phyloP scores from a whole-genome alignment of 2,329 filamentous ascomycete species.

The Talaromyces verruculosus region DNA sequence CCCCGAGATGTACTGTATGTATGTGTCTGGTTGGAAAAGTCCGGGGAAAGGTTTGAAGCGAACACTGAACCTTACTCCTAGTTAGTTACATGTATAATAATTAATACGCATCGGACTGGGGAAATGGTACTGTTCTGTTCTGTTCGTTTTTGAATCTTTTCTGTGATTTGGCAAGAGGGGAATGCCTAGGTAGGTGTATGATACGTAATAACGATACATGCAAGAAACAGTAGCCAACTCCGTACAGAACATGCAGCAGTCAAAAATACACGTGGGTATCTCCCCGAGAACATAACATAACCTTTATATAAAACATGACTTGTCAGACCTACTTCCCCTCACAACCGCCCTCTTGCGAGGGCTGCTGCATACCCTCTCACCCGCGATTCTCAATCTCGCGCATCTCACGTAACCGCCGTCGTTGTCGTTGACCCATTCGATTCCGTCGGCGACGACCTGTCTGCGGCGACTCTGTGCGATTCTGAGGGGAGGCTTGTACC shows the following conservation, averaged over 20 bases:
- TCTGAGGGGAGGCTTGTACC: too few species aligned
- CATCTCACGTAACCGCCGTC: not conserved
- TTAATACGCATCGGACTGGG: not conserved
- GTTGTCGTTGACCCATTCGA: conserved; percentile 8
- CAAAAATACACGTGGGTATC: not conserved
- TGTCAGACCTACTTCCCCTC: not conserved
- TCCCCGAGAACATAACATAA: not conserved
- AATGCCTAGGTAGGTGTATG: not conserved
- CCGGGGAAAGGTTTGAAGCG: not conserved
- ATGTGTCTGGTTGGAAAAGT: not conserved
- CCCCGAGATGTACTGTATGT: not conserved
- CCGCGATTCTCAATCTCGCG: not conserved
- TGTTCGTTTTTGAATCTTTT: not conserved
- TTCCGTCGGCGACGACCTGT: not conserved
- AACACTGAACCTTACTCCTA: too few species aligned
- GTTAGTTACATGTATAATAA: too few species aligned
- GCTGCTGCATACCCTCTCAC: not conserved
- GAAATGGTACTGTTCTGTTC: not conserved
- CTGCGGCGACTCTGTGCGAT: not conserved
- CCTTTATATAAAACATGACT: not conserved
- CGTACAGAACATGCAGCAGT: not conserved
- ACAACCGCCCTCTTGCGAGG: not conserved
- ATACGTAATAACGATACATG: not conserved
- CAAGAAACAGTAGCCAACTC: not conserved
- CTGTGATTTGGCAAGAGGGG: not conserved